A percentile compares a stretch with the other conserved stretches of the same genome.
Conservation (phyloP, 805 yeast species). For the Metschnikowia continentalis region DNA sequence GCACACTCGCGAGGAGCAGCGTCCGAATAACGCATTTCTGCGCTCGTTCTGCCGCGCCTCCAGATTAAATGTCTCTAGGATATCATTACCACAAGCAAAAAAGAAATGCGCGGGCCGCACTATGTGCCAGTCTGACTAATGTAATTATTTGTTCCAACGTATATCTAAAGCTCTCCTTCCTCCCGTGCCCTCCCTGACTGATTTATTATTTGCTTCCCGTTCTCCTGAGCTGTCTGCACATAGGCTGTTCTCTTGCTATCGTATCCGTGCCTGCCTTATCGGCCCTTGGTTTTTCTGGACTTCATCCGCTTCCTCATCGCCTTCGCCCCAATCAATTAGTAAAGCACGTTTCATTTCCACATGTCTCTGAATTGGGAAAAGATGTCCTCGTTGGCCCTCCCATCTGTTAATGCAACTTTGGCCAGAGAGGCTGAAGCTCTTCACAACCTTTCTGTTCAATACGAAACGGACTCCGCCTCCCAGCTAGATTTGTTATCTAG, state of each 20-base stretch:
- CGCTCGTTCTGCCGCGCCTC: neutral
- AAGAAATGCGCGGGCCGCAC: constrained; percentile 4
- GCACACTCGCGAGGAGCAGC: neutral
- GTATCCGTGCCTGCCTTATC: no score
- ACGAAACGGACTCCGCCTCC: constrained; percentile 42
- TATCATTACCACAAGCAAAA: neutral
- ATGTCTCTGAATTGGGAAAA: constrained; percentile 10
- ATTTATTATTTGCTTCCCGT: no score
- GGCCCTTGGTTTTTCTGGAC: neutral
- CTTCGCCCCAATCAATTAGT: neutral
- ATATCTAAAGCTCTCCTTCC: neutral
- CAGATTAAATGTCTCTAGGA: neutral
- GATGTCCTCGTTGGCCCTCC: constrained; percentile 21
- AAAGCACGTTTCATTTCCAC: neutral
- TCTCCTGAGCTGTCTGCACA: neutral
- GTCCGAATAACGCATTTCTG: neutral
- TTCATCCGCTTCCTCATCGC: neutral
- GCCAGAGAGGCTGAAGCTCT: constrained; percentile 47
- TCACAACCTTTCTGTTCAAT: constrained; percentile 42
- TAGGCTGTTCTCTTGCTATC: neutral
- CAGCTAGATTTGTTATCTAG: constrained; percentile 42
- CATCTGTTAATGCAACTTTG: constrained; percentile 39
- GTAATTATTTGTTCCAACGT: neutral
- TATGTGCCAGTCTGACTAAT: neutral
- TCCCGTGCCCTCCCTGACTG: neutral